phyloP scores from a whole-genome alignment of 106 monocot species.

The Hemerocallis citrina region DNA sequence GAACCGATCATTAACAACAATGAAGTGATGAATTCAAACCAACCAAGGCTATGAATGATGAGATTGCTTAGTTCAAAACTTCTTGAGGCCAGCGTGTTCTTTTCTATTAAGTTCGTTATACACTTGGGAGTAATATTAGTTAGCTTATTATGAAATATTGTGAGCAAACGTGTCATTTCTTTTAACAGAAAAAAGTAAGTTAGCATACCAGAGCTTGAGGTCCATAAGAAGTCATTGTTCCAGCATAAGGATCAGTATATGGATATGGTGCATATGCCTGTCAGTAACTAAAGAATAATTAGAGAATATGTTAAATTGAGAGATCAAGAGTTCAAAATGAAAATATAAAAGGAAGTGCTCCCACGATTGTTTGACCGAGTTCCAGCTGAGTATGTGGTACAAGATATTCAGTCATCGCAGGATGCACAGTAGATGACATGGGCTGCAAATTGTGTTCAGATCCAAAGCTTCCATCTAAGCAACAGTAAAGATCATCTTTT shows the following conservation, averaged over 20 bases:
- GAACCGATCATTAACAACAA: background rate
- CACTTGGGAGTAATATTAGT: background rate
- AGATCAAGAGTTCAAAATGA: background rate
- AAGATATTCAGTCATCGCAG: constrained; percentile 37
- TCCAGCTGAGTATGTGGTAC: constrained; percentile 47
- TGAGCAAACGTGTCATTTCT: background rate
- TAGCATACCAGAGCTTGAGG: constrained; percentile 39
- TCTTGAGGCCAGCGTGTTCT: background rate
- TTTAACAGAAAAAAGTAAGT: background rate
- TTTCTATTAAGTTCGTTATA: background rate
- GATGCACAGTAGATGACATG: constrained; percentile 19
- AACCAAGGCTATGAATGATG: background rate
- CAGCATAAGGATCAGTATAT: constrained; percentile 37
- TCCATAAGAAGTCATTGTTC: constrained; percentile 35
- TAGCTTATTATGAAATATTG: background rate
- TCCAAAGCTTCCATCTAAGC: constrained; percentile 30
- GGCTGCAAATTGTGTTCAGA: constrained; percentile 27
- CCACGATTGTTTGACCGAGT: constrained; percentile 50
- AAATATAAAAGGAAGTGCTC: constrained; percentile 7
- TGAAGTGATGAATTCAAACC: background rate
- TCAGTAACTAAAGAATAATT: constrained; percentile 4
- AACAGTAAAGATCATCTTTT: background rate
- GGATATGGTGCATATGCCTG: constrained; percentile 43
- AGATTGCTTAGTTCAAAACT: no score
- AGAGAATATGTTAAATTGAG: background rate